phyloP scores from a whole-genome alignment of 129 eudicot genomes.

The Tagetes patula region DNA sequence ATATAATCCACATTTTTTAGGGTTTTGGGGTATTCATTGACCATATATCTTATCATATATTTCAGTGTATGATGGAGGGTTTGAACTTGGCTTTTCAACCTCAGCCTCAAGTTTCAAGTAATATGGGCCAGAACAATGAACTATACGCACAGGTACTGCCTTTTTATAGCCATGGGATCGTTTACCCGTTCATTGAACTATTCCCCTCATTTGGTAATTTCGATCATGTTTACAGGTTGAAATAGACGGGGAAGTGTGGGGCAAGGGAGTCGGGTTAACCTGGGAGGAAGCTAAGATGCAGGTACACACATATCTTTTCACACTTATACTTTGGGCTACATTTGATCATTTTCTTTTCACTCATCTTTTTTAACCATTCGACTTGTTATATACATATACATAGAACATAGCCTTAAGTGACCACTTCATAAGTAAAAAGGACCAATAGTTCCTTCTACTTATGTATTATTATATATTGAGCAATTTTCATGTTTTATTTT shows the following conservation, averaged over 20 bases:
- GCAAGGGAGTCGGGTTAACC: constrained; percentile 81
- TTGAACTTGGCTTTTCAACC: constrained; percentile 53
- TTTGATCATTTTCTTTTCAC: background rate
- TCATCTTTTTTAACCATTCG: background rate
- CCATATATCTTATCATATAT: constrained; percentile 2
- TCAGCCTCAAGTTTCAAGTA: constrained; percentile 59
- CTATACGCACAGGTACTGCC: constrained; percentile 55
- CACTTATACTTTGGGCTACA: background rate
- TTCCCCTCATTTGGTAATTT: background rate
- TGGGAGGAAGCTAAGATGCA: constrained; percentile 93
- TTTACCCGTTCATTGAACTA: background rate
- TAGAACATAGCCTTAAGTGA: background rate
- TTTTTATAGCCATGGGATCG: background rate
- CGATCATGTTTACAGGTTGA: constrained; percentile 56
- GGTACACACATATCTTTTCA: constrained; percentile 40
- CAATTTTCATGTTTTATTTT: constrained; percentile 12
- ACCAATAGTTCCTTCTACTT: background rate
- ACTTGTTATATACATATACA: background rate
- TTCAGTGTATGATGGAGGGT: constrained; percentile 80
- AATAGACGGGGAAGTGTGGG: constrained; percentile 82
- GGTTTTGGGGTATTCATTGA: constrained; percentile 2
- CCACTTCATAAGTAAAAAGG: background rate
- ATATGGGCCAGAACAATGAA: constrained; percentile 54
- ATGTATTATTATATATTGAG: background rate
- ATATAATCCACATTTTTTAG: background rate